Evolutionary conservation across 1,284 basidiomycete species (phyloP), one percentile per base, ranked within the genome.

Genomic region (Marasmius fiardii): DNA sequence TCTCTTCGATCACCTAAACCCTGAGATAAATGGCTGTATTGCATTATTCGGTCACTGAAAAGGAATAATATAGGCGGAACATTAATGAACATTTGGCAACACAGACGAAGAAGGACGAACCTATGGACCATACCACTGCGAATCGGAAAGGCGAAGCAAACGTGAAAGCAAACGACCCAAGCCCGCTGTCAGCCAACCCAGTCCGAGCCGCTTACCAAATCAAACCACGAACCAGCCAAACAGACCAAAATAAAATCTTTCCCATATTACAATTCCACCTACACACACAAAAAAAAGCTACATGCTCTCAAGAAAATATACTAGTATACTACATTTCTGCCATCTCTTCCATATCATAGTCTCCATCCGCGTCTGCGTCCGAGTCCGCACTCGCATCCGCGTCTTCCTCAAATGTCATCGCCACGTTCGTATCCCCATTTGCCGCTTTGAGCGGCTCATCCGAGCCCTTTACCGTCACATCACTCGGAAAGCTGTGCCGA

Each of bases 401-500:
- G 23, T 18, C 48, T 21, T 39, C 24, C 24, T 43, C 47, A 21
- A 43, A 41, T 16, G 20, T 52, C 52, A 33, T 45, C 45, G 12
- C 52, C 55, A 55, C 53, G 52, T 24, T 21, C 43, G 33, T 33
- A 49, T 33, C 26, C 10, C 24, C 26, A 20, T 31, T 31, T 2
- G 16, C 43, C 21, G 43, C 47, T 8, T 49, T 35, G 5, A 26
- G 20, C 16, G 37, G 20, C 10, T 39, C 45, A 10, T 16, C 48
- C 33, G 52, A 26, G 18, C 24, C 52, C 23, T 39, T 39, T 51
- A 79, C 68, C 3, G 78, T 81, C 50, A 78, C 77, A 54, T 80
- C 78, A 59, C 79, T 81, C n/a, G 78, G 79, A 55, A 75, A 74
- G 57, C 79, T 80, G 56, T 80, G 79, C 54, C 77, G 68, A 58